These are phyloP conservation scores for Tricholoma matsutake DNA, from an alignment of 768 basidiomycete species.

Conservation along the genomic window DNA sequence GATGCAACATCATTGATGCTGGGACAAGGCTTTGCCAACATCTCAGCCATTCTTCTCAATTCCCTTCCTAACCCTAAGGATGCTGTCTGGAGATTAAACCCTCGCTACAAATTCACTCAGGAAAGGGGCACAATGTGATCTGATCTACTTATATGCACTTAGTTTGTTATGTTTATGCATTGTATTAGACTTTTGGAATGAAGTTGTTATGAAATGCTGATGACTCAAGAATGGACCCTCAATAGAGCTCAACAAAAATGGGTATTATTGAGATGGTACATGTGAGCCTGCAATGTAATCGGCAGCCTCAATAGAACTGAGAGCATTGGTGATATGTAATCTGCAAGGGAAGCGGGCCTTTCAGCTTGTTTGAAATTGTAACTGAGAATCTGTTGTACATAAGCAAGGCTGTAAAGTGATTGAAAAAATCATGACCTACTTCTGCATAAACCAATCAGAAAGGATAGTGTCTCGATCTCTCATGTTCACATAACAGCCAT, in stretches of 20 bases:
- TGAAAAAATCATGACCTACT: not conserved
- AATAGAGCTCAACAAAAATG: too few relatives aligned
- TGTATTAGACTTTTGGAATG: too few relatives aligned
- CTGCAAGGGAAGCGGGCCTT: not conserved
- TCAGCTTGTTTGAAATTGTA: not conserved
- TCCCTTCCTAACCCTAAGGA: not conserved
- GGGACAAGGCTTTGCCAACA: not conserved
- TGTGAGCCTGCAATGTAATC: too few relatives aligned
- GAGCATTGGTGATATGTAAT: not conserved
- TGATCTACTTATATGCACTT: too few relatives aligned
- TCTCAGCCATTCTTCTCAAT: not conserved
- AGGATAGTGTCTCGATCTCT: slow-evolving; percentile 2
- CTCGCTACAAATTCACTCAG: too few relatives aligned
- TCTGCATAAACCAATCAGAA: slow-evolving; percentile 1
- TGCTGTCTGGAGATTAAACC: not conserved
- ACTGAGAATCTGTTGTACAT: not conserved
- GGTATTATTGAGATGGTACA: not conserved
- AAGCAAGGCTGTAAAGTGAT: not conserved
- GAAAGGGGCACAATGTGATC: too few relatives aligned
- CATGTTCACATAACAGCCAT: slow-evolving; percentile 1
- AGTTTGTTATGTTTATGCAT: too few relatives aligned
- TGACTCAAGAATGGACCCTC: too few relatives aligned
- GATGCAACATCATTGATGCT: not conserved
- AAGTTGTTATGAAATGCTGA: too few relatives aligned
- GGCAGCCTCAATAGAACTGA: not conserved